Evolutionary conservation across 257 asterid species (phyloP).

Genomic region (Paraleonurus japonicus): DNA sequence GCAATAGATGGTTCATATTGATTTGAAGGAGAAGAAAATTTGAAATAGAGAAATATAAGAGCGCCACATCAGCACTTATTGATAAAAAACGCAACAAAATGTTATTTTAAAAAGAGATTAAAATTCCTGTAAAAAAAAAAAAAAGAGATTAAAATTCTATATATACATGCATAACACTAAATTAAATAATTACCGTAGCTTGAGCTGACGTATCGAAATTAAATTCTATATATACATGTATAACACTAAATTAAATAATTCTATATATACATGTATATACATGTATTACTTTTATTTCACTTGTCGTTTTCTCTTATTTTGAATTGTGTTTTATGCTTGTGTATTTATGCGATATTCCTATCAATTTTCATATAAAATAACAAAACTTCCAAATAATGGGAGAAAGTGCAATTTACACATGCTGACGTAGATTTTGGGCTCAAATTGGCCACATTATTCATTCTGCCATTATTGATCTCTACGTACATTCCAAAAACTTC

Average conservation of each 20-base stretch:
- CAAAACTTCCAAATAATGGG: background rate
- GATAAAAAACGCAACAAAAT: background rate
- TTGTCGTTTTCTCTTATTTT: background rate
- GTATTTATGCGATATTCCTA: slow-evolving; percentile 18
- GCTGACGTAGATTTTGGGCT: background rate
- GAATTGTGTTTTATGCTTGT: slow-evolving; percentile 5
- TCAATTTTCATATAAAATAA: slow-evolving; percentile 14
- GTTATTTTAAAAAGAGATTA: background rate
- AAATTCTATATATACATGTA: no score
- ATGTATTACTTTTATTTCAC: no score
- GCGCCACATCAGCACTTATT: no score
- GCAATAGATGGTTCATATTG: no score
- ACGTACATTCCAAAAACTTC: no score
- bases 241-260: no score
- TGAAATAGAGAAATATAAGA: no score
- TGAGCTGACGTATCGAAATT: background rate
- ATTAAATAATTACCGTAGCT: background rate
- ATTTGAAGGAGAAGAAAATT: no score
- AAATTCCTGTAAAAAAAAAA: no score
- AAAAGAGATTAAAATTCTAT: no score
- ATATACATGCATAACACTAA: background rate
- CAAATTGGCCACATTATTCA: slow-evolving; percentile 12
- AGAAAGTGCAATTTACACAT: background rate
- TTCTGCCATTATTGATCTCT: background rate
- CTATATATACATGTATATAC: no score